Evolutionary conservation across 306 rosid genomes (phyloP).

Genomic region (peach (Prunus persica)): DNA sequence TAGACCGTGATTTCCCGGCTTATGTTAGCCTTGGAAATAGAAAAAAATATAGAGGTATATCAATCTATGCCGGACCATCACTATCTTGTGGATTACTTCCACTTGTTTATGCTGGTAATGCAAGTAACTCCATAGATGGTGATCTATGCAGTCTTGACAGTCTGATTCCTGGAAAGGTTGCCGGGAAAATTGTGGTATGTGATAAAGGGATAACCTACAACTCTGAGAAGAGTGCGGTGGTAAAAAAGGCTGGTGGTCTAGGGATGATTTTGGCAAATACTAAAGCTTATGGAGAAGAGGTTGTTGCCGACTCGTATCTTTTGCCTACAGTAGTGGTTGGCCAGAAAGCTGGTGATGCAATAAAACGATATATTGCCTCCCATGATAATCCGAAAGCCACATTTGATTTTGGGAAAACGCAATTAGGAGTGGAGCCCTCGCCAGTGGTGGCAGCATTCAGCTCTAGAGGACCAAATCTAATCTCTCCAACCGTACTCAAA

Average conservation of each 20-base stretch:
- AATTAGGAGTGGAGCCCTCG: constrained; percentile 56
- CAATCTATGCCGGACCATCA: constrained; percentile 49
- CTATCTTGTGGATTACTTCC: constrained; percentile 38
- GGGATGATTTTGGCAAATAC: constrained; percentile 68
- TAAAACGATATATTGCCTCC: constrained; percentile 43
- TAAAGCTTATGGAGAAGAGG: constrained; percentile 51
- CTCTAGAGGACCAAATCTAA: constrained; percentile 71
- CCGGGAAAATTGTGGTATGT: constrained; percentile 71
- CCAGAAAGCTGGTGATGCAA: constrained; percentile 38
- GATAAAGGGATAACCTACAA: constrained; percentile 46
- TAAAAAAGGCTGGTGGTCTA: constrained; percentile 57
- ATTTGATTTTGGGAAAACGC: constrained; percentile 36
- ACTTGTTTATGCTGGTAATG: constrained; percentile 48
- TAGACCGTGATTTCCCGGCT: constrained; percentile 76
- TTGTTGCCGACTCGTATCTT: constrained; percentile 49
- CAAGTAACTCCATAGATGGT: constrained; percentile 23
- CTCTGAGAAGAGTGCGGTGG: constrained; percentile 42
- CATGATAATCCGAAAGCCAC: constrained; percentile 42
- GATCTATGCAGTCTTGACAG: constrained; percentile 30
- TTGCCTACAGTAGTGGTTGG: constrained; percentile 60
- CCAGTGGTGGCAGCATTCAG: constrained; percentile 74
- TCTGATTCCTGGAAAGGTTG: constrained; percentile 42
- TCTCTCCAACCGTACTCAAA: constrained; percentile 54
- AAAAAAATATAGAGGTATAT: constrained; percentile 42
- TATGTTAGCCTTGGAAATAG: constrained; percentile 55